Evolutionary conservation across 805 yeast genomes (phyloP).

Genomic region (Zygotorulaspora danielsina): DNA sequence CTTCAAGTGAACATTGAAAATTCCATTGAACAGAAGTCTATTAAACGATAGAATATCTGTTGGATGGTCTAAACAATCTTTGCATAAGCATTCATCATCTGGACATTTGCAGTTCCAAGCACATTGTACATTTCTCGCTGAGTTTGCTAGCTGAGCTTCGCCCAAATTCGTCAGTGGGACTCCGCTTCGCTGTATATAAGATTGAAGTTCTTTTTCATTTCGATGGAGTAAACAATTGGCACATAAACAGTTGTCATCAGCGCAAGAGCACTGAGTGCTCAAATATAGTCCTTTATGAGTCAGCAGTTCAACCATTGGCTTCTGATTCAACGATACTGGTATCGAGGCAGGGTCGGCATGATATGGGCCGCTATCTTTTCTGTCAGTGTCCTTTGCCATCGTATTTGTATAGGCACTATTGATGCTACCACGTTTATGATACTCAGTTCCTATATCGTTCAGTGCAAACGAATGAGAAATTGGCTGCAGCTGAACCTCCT

Average conservation of each 20-base stretch:
- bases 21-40: slow-evolving; percentile 26
- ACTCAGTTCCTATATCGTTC: background rate
- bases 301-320: slow-evolving; percentile 29
- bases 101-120: slow-evolving; percentile 22
- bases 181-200: slow-evolving; percentile 31
- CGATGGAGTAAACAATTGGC: slow-evolving; percentile 35
- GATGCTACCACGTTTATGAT: background rate
- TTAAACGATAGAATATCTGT: slow-evolving; percentile 29
- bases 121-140: slow-evolving; percentile 9
- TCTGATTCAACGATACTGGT: background rate
- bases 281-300: slow-evolving; percentile 34
- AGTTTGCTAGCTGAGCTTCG: slow-evolving; percentile 20
- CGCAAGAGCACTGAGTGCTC: slow-evolving; percentile 35
- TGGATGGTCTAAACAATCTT: slow-evolving; percentile 27
- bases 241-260: slow-evolving; percentile 32
- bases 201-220: slow-evolving; percentile 32
- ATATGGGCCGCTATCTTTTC: background rate
- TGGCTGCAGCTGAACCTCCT: background rate
- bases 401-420: background rate
- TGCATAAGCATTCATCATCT: slow-evolving; percentile 24
- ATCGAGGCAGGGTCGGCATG: background rate
- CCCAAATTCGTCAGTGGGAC: slow-evolving; percentile 31
- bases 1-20: slow-evolving; percentile 24
- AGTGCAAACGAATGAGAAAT: background rate
- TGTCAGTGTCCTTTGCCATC: background rate